These are phyloP conservation scores for Cryphonectria japonica DNA, from an alignment of 2,329 filamentous ascomycete genomes.

Conservation along the genomic window DNA sequence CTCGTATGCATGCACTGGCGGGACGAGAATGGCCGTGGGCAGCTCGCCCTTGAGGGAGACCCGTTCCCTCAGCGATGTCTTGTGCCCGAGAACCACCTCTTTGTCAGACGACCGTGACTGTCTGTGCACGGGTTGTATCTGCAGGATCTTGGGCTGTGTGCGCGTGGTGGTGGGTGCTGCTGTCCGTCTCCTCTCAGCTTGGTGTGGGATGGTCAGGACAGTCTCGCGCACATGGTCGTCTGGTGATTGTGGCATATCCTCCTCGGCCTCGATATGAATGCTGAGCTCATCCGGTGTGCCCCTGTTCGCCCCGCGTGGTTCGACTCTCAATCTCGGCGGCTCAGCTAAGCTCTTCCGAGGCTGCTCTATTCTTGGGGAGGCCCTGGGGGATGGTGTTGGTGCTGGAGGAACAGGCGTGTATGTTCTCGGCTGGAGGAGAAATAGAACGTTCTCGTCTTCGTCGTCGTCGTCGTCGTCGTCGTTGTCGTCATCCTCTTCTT, in stretches of 20 bases:
- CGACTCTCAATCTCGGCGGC: constrained; percentile 4
- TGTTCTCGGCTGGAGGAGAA: constrained; percentile 59
- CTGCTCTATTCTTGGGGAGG: constrained; percentile 29
- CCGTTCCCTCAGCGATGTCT: constrained; percentile 56
- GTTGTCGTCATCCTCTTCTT: constrained; percentile 15
- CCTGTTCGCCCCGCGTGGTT: constrained; percentile 9
- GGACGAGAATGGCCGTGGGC: constrained; percentile 59
- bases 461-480: neutral
- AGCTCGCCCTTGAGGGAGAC: constrained; percentile 57
- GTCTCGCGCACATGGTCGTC: constrained; percentile 27
- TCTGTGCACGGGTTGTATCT: constrained; percentile 24
- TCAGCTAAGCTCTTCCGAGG: neutral
- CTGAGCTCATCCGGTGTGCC: constrained; percentile 27
- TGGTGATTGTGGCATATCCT: constrained; percentile 19
- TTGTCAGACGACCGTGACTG: constrained; percentile 22
- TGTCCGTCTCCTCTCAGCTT: constrained; percentile 9
- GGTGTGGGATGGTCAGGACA: constrained; percentile 23
- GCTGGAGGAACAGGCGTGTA: constrained; percentile 58
- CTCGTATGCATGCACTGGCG: constrained; percentile 44
- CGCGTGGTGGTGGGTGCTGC: neutral
- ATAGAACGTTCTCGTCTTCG: constrained; percentile 49
- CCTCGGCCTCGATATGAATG: constrained; percentile 28
- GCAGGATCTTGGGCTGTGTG: constrained; percentile 21
- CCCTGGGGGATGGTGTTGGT: constrained; percentile 52
- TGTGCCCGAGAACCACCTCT: constrained; percentile 36